Conservation (phyloP, 2,329 filamentous ascomycete genomes). For the Colletotrichum sp. region DNA sequence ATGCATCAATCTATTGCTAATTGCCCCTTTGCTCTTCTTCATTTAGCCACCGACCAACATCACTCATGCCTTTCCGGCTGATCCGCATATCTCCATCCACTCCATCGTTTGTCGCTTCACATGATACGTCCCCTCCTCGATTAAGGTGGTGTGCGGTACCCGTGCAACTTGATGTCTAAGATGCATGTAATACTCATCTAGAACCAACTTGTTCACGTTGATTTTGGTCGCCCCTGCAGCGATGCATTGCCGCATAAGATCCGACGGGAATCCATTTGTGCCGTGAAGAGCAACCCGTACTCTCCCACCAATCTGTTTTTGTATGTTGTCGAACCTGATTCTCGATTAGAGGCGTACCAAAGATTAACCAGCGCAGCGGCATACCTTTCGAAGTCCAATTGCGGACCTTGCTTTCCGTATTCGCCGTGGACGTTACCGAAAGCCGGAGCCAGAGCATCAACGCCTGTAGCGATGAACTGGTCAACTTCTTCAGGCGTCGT, state of each 20-base stretch:
- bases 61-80: not conserved
- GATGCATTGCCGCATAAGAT: slow-evolving; percentile 49
- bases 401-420: slow-evolving; percentile 70
- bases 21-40: not conserved
- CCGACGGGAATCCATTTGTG: slow-evolving; percentile 50
- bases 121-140: slow-evolving; percentile 42
- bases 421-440: slow-evolving; percentile 81
- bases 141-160: slow-evolving; percentile 32
- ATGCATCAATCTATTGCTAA: not conserved
- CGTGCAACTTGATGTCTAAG: slow-evolving; percentile 37
- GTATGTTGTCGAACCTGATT: slow-evolving; percentile 1
- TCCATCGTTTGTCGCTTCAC: slow-evolving; percentile 2
- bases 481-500: slow-evolving; percentile 74
- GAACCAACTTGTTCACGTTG: slow-evolving; percentile 52
- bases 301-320: not conserved
- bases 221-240: slow-evolving; percentile 50
- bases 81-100: slow-evolving; percentile 10
- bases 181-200: slow-evolving; percentile 42
- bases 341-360: not conserved
- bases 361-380: not conserved
- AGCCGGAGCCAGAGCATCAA: slow-evolving; percentile 76
- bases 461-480: slow-evolving; percentile 73
- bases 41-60: not conserved
- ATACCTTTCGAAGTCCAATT: slow-evolving; percentile 58
- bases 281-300: slow-evolving; percentile 48